Base-by-base conservation (phyloP, 306 rosid genomes). In the Astragalus membranaceus region DNA sequence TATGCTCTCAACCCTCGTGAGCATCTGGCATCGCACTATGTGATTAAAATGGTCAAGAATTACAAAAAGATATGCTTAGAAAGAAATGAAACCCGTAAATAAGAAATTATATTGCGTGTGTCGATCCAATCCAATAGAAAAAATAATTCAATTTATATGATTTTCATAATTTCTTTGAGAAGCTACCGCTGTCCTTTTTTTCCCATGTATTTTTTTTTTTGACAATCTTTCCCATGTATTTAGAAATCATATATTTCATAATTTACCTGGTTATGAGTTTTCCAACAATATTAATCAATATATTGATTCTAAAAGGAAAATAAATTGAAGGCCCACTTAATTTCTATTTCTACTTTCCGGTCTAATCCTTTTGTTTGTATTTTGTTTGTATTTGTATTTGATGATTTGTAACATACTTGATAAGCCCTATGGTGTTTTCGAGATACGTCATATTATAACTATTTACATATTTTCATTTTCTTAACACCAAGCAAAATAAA, bases 261-360 rank as follows among this genome's bases (percentile, higher is more conserved):
- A 50, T 79, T 79, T 78, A 43, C 60, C 37, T 82, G 89, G 91
- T 26, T 57, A 83, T 51, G 44, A 78, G 37, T 82, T 82, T 73
- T 84, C 81, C 80, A 81, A 20, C 55, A 72, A 56, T 73, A 54
- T 0, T 20, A 20, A 69, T 51, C 6, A 43, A 44, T 8, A 8
- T 43, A 41, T 15, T 26, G 26, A 37, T 55, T 36, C 10, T 5
- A 3, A 10, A 32, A 47, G 8, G 11, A 29, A 60, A 44, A 74
- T 10, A 36, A 75, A 51, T 64, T 12, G 42, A 23, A 5, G 54
- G 44, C 66, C 73, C 78, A 70, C 60, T 65, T 75, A 33, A 55
- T 58, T 44, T 62, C 73, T 29, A 43, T 58, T 44, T 62, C 73
- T 29, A 43, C 36, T 20, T 64, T 70, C 17, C 11, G 55, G 61